These are phyloP conservation scores for Acacia concinna DNA, from an alignment of 331 rosid species.

Conservation along the genomic window DNA sequence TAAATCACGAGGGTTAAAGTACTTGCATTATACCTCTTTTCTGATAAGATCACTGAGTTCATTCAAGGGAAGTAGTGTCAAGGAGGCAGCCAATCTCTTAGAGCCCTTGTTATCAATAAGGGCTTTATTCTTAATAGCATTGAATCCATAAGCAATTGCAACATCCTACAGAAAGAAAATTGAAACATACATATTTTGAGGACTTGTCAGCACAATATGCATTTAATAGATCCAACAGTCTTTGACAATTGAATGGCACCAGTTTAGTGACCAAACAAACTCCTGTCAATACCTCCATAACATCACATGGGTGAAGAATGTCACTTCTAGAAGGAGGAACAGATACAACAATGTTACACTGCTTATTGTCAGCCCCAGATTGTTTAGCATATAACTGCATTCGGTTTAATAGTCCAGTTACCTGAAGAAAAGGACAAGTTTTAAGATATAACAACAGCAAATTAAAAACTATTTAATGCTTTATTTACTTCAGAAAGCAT, in stretches of 20 bases:
- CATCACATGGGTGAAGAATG: slow-evolving; percentile 93
- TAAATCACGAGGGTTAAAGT: slow-evolving; percentile 11
- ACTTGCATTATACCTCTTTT: slow-evolving; percentile 58
- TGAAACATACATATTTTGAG: neutral
- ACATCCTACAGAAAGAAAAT: slow-evolving; percentile 63
- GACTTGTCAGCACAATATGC: slow-evolving; percentile 20
- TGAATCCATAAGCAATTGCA: slow-evolving; percentile 90
- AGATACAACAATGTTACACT: slow-evolving; percentile 47
- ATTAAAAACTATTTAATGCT: neutral
- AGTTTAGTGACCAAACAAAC: slow-evolving; percentile 3
- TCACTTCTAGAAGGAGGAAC: slow-evolving; percentile 98
- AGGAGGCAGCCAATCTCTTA: slow-evolving; percentile 66
- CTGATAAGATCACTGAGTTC: slow-evolving; percentile 82
- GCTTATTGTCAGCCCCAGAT: slow-evolving; percentile 41
- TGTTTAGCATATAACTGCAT: slow-evolving; percentile 80
- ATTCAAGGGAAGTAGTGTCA: slow-evolving; percentile 69
- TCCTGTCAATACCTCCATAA: slow-evolving; percentile 73
- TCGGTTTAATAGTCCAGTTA: slow-evolving; percentile 66
- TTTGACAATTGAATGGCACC: neutral
- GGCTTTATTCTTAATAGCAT: slow-evolving; percentile 77
- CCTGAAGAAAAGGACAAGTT: slow-evolving; percentile 48
- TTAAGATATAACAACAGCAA: slow-evolving; percentile 13
- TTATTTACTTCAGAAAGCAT: neutral
- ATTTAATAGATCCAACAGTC: slow-evolving; percentile 10
- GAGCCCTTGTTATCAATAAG: slow-evolving; percentile 75